phyloP scores from a whole-genome alignment of 805 yeast genomes.

The Ogataea chonburiensis region DNA sequence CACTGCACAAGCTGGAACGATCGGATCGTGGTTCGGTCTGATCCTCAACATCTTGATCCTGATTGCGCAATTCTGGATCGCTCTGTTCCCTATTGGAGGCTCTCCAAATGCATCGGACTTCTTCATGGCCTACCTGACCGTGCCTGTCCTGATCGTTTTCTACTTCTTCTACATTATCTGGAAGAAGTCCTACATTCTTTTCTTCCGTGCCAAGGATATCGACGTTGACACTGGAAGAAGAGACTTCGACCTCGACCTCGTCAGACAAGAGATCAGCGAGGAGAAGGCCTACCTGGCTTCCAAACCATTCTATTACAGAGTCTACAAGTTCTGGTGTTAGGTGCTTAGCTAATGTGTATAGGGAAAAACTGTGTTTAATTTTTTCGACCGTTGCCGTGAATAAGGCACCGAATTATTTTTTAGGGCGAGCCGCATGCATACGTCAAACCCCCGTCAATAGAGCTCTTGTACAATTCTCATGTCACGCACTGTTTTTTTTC shows the following conservation, averaged over 20 bases:
- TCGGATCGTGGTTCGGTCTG: slow-evolving; percentile 65
- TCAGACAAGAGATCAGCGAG: slow-evolving; percentile 56
- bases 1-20: slow-evolving; percentile 63
- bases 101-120: slow-evolving; percentile 54
- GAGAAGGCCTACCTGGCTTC: slow-evolving; percentile 50
- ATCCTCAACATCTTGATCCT: slow-evolving; percentile 58
- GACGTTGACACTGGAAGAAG: slow-evolving; percentile 67
- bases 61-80: slow-evolving; percentile 80
- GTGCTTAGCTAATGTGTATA: background rate
- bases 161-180: slow-evolving; percentile 36
- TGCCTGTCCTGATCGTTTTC: slow-evolving; percentile 58
- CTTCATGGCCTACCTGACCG: slow-evolving; percentile 65
- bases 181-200: slow-evolving; percentile 45
- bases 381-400: slow-evolving; percentile 7
- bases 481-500: too few relatives aligned
- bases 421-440: slow-evolving; percentile 10
- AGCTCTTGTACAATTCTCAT: too few relatives aligned
- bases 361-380: background rate
- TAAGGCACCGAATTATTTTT: slow-evolving; percentile 4
- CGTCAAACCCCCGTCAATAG: too few relatives aligned
- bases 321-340: slow-evolving; percentile 59
- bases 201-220: slow-evolving; percentile 46
- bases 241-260: slow-evolving; percentile 53
- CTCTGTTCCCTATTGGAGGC: slow-evolving; percentile 64
- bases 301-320: slow-evolving; percentile 47